phyloP scores from a whole-genome alignment of 2,329 filamentous ascomycete species.

The Alternaria conjuncta region DNA sequence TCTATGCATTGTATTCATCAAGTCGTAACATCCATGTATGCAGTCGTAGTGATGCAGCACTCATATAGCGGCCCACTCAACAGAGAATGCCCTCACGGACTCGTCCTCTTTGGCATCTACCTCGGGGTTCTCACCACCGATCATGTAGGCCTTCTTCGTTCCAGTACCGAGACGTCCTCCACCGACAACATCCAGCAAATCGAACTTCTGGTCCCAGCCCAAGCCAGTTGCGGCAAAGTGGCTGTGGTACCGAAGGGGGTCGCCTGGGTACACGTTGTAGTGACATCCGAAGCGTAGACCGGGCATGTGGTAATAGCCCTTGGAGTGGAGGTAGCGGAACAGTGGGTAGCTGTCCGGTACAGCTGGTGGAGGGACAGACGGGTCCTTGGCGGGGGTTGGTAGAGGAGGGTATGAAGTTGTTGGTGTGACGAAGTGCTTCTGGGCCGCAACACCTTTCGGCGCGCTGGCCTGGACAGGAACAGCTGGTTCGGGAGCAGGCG shows the following conservation, averaged over 20 bases:
- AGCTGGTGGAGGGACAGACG: slow-evolving; percentile 40
- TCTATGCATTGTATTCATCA: slow-evolving; percentile 11
- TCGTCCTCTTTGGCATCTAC: slow-evolving; percentile 41
- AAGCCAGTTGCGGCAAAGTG: slow-evolving; percentile 88
- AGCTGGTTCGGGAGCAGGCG: slow-evolving; percentile 16
- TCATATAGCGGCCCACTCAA: slow-evolving; percentile 94
- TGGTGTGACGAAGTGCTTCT: slow-evolving; percentile 51
- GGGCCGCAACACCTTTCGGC: slow-evolving; percentile 22
- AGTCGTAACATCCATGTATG: slow-evolving; percentile 3
- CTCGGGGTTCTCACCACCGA: slow-evolving; percentile 68
- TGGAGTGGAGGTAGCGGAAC: slow-evolving; percentile 78
- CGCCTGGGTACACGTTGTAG: slow-evolving; percentile 94
- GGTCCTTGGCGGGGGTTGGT: slow-evolving; percentile 17
- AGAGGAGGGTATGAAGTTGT: slow-evolving; percentile 54
- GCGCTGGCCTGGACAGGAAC: slow-evolving; percentile 6
- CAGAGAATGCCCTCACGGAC: slow-evolving; percentile 74
- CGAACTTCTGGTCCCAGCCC: slow-evolving; percentile 86
- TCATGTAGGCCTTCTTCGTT: slow-evolving; percentile 93
- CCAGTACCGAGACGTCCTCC: slow-evolving; percentile 89
- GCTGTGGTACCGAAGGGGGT: slow-evolving; percentile 92
- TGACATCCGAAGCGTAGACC: slow-evolving; percentile 93
- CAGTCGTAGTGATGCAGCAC: background rate
- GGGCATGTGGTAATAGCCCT: slow-evolving; percentile 86
- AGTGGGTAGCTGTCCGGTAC: slow-evolving; percentile 67
- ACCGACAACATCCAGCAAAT: slow-evolving; percentile 82